Evolutionary conservation across 2,329 filamentous ascomycete genomes (phyloP), one percentile per base, ranked within the genome.

Genomic region (Teratosphaeria nubilosa): DNA sequence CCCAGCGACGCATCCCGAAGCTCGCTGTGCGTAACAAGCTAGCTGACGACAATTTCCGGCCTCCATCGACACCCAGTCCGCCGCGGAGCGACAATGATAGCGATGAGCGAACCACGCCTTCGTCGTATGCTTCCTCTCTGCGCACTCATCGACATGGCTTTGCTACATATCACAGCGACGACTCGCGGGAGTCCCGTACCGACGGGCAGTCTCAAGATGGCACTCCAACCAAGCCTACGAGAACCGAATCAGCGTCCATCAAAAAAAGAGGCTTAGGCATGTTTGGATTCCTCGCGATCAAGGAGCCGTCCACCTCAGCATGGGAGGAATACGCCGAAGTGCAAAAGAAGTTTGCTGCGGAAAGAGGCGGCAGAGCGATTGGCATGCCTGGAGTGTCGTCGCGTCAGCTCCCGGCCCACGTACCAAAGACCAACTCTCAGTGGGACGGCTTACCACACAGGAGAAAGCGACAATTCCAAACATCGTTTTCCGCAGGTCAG

Each of bases 341-440:
- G 66, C 74, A 70, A 62, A 76, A 72, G 63, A 70, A 73, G 58
- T 65, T 68, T n/a, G 56, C 63, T 24, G 58, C 54, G 24, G 56
- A 57, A 52, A 58, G 53, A 45, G 53, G 50, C 51, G 20, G 34
- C 2, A 27, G 31, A 41, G n/a, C 55, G 24, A 66, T 67, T 13
- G 70, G 72, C 37, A 59, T 76, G 54, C 67, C 73, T 1, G 69
- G 72, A 50, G 68, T 77, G 1, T 74, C 76, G 5, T 64, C 71
- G 5, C 73, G 77, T 59, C 79, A 77, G 62, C 71, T 82, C 41
- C 79, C 79, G 5, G 63, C 72, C 3, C 70, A 69, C 56, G 77
- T 81, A 1, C 79, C 79, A 22, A 80, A 76, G 61, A 78, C 80
- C 37, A 82, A 81, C 60, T 76, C 76, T 30, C 81, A 78, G 67